Base-by-base conservation (phyloP, 2,329 filamentous ascomycete genomes). In the Fusarium pseudocircinatum region DNA sequence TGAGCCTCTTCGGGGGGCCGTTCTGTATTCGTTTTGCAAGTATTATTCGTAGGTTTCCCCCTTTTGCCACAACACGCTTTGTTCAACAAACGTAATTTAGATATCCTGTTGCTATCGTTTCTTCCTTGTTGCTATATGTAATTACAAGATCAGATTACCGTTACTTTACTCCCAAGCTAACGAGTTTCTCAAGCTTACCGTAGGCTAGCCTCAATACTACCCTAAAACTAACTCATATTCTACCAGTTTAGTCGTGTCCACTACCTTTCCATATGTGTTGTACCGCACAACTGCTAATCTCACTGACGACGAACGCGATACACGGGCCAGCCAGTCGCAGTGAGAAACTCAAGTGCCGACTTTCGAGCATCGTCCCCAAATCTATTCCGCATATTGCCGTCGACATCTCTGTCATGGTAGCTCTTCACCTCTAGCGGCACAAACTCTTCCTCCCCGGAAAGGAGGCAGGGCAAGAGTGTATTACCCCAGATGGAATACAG, bases 181-280 rank as follows among this genome's bases (percentile, higher is more conserved):
- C n/a, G n/a, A n/a, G 4, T 16, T 18, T 16, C 7, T 32, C 4
- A n/a, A 32, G 14, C 4, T 22, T 4, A 30, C 4, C 6, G 22
- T 28, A 22, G 26, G 26, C 13, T 11, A 0, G 11, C 18, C 9
- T 4, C 11, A 3, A 22, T 20, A 47, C 9, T 3, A 28, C 26
- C 14, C 13, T 22, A 28, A 28, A 11, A 9, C 9, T 6, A 16
- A 7, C 1, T 9, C 6, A n/a, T 15, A 34, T 14, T 36, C 2
- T 0, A 4, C 22, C 7, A 20, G 47, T 7, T 7, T 26, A 24
- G 6, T 20, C 5, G 7, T 50, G 4, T 14, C 2, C 8, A 4
- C 2, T 36, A 18, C 16, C n/a, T 8, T 28, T 47, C 30, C 7
- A 13, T 20, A 13, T 24, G 11, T 8, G 3, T 36, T 14, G 11